Evolutionary conservation across 2,329 filamentous ascomycete genomes (phyloP).

Genomic region (Aotearoamyces nothofagi): DNA sequence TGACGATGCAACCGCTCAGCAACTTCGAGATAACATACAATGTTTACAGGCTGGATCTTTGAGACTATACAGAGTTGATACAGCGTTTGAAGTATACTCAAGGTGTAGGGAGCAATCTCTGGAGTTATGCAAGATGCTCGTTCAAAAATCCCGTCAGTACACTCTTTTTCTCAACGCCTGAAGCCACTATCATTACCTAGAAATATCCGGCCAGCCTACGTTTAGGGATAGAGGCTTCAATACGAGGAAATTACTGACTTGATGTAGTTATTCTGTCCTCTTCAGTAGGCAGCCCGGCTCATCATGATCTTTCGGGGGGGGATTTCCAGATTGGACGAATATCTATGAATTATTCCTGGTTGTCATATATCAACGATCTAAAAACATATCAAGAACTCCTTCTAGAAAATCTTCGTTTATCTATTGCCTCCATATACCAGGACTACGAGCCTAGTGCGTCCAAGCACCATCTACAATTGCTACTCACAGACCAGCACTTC

Average conservation of each 20-base stretch:
- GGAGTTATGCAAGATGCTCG: conserved; percentile 24
- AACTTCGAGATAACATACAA: conserved; percentile 15
- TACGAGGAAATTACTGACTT: conserved; percentile 8
- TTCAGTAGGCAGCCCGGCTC: too few species aligned
- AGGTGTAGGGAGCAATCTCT: conserved; percentile 26
- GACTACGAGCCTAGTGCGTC: conserved; percentile 29
- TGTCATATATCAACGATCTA: conserved; percentile 29
- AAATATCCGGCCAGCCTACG: too few species aligned
- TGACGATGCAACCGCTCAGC: conserved; percentile 15
- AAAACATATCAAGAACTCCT: conserved; percentile 26
- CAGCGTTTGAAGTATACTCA: conserved; percentile 27
- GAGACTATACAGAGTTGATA: conserved; percentile 22
- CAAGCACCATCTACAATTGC: conserved; percentile 24
- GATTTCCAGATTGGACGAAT: too few species aligned
- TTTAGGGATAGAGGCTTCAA: conserved; percentile 1
- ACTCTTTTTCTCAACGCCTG: conserved; percentile 1
- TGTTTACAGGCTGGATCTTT: conserved; percentile 10
- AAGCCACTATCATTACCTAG: neutral
- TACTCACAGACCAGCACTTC: conserved; percentile 27
- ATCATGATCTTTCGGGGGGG: too few species aligned
- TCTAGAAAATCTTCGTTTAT: conserved; percentile 24
- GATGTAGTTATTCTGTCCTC: too few species aligned
- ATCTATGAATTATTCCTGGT: conserved; percentile 19
- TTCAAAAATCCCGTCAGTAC: conserved; percentile 24
- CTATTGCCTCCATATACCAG: conserved; percentile 28